These are phyloP conservation scores for Conticribra guillardii DNA, from an alignment of 108 stramenopile species.

Conservation along the genomic window DNA sequence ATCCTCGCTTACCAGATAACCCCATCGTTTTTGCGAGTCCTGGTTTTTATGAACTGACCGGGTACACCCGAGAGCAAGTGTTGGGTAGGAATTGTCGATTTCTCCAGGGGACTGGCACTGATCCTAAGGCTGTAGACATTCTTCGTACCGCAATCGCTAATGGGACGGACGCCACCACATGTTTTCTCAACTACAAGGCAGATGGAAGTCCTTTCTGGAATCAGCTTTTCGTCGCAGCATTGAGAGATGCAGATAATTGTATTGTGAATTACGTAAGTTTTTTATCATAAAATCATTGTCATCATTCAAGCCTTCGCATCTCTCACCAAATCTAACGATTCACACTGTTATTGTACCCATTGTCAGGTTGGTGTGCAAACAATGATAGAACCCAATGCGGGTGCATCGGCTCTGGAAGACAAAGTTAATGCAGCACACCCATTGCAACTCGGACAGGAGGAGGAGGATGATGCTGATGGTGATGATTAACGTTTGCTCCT, in stretches of 20 bases:
- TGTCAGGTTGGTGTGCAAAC: slow-evolving; percentile 87
- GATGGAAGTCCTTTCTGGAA: slow-evolving; percentile 99
- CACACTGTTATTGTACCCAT: not conserved
- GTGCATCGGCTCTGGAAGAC: slow-evolving; percentile 76
- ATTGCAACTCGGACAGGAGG: slow-evolving; percentile 25
- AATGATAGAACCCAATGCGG: slow-evolving; percentile 81
- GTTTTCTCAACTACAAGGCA: slow-evolving; percentile 96
- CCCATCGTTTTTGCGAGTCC: slow-evolving; percentile 92
- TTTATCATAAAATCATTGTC: not conserved
- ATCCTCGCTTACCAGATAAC: slow-evolving; percentile 97
- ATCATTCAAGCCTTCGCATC: no score
- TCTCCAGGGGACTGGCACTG: slow-evolving; percentile 94
- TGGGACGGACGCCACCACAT: slow-evolving; percentile 88
- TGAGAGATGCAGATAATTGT: slow-evolving; percentile 91
- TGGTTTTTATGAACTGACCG: slow-evolving; percentile 94
- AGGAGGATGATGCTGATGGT: slow-evolving; percentile 23
- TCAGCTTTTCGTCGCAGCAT: slow-evolving; percentile 95
- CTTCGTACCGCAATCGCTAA: slow-evolving; percentile 80
- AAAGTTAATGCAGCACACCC: slow-evolving; percentile 87
- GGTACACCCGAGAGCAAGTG: slow-evolving; percentile 92
- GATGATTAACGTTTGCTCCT: no score
- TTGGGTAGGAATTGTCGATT: slow-evolving; percentile 99
- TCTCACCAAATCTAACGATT: not conserved
- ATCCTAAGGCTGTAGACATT: slow-evolving; percentile 91
- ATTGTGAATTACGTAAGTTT: slow-evolving; percentile 94